phyloP scores from a whole-genome alignment of 208 protist genomes.

The Trypanosoma conorhini region DNA sequence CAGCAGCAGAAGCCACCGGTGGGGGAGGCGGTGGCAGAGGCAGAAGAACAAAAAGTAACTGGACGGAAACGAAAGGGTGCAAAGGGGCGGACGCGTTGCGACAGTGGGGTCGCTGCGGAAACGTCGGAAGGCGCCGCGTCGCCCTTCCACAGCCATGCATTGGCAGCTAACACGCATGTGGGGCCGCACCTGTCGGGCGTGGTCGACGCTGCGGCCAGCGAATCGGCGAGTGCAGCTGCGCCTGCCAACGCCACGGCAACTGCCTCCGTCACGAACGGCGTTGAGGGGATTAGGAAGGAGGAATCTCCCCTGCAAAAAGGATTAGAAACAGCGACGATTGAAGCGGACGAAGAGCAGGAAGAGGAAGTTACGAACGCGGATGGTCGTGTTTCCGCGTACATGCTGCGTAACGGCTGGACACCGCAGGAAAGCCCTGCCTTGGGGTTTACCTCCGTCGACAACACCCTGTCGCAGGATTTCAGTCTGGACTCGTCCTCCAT shows the following conservation, averaged over 20 bases:
- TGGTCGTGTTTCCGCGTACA: not conserved
- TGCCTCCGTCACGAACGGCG: not conserved
- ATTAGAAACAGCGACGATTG: not conserved
- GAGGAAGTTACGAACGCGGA: not conserved
- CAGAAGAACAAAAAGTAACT: not conserved
- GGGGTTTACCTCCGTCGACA: conserved; percentile 56
- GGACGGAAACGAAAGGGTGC: not conserved
- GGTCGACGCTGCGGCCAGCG: not conserved
- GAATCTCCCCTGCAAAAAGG: not conserved
- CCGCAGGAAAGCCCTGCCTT: conserved; percentile 42
- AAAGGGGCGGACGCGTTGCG: not conserved
- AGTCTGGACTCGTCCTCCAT: conserved; percentile 60
- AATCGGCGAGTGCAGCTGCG: not conserved
- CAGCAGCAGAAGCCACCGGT: not conserved
- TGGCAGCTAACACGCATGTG: not conserved
- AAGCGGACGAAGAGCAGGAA: not conserved
- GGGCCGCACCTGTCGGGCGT: not conserved
- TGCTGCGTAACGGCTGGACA: conserved; percentile 3
- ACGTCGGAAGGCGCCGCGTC: not conserved
- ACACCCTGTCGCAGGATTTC: conserved; percentile 59
- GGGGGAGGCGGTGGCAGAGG: not conserved
- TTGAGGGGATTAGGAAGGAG: not conserved
- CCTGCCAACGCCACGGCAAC: not conserved
- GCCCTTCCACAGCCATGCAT: not conserved
- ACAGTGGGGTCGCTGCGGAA: not conserved